Evolutionary conservation across 352 stramenopile genomes (phyloP), one percentile per base, ranked within the genome.

Genomic region (Thalassiosira livingstoniorum): DNA sequence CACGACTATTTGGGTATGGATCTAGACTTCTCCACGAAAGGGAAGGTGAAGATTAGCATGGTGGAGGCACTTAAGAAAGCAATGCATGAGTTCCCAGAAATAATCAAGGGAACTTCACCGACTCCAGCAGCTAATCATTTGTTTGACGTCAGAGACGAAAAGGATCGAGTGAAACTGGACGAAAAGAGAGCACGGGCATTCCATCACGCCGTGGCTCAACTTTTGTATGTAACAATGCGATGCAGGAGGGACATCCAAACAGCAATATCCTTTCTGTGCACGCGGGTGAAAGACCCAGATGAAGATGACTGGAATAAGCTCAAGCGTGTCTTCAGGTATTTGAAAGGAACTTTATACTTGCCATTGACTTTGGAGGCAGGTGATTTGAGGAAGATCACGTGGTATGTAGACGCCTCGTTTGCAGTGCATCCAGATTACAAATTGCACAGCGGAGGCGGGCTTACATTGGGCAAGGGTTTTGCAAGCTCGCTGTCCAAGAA

Each of bases 1-100:
- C 60, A 78, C 35, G 65, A 88, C 18, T 83, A 75, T 37, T 58
- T 82, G 4, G 67, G 69, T 5, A 85, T 83, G 66, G 58, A 42
- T 45, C n/a, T 86, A n/a, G 71, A 85, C 39, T 86, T 47, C 34
- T 71, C 25, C 4, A 58, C 13, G 0, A 39, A 51, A 34, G 71
- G 60, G 0, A 71, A 64, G 34, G 60, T 80, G 27, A 39, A 27
- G 37, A 31, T 88, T 7, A 58, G 4, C 4, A 86, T 86, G 82
- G n/a, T 35, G 5, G 47, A 82, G 2, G 10, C 32, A 39, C 39
- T 64, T 4, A 10, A 42, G 55, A 64, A 64, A 29, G 27, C 55
- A 64, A 18, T 34, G 27, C 4, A 11, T 7, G n/a, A 29, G 55
- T 42, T 11, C 39, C 55, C 39, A 39, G 42, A 10, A 51, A 51